A percentile compares a stretch with the other conserved stretches of the same genome.
Conservation (phyloP, 1,284 basidiomycete genomes). For the Naganishia albida region DNA sequence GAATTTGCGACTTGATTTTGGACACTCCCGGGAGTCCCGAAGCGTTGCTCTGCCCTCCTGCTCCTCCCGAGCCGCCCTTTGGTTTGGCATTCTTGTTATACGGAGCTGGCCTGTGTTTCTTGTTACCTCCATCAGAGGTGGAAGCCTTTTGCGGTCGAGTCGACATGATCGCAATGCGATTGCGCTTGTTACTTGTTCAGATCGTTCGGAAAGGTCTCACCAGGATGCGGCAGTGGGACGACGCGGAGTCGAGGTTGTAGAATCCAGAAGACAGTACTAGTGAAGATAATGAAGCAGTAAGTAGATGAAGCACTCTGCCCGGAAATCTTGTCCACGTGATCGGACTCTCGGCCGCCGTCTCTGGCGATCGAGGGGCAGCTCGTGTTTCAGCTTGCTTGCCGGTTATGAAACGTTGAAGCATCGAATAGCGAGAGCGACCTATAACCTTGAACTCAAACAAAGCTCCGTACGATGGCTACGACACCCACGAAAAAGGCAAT, state of each 20-base stretch:
- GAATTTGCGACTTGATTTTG: conserved; percentile 74
- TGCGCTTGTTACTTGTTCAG: too few species aligned
- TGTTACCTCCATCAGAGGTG: conserved; percentile 15
- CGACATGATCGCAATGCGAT: background rate
- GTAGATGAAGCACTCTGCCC: background rate
- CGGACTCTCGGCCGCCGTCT: background rate
- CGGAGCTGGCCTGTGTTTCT: conserved; percentile 24
- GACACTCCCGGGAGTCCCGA: conserved; percentile 46
- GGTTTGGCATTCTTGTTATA: conserved; percentile 27
- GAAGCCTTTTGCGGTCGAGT: conserved; percentile 15
- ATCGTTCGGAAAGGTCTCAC: too few species aligned
- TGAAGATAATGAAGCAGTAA: conserved; percentile 9
- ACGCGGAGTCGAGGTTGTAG: background rate
- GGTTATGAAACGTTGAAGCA: too few species aligned
- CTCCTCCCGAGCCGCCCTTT: conserved; percentile 12
- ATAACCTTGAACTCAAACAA: background rate
- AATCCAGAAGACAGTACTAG: background rate
- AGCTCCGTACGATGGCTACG: background rate
- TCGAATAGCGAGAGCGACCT: too few species aligned
- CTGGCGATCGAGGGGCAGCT: too few species aligned
- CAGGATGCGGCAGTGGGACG: too few species aligned
- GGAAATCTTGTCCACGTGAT: conserved; percentile 20
- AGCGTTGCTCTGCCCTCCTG: background rate
- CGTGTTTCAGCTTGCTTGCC: too few species aligned
- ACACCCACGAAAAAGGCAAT: conserved; percentile 22